These are phyloP conservation scores for Caulochytrium protostelioides DNA, from an alignment of 371 early-diverging fungal species.

Conservation along the genomic window DNA sequence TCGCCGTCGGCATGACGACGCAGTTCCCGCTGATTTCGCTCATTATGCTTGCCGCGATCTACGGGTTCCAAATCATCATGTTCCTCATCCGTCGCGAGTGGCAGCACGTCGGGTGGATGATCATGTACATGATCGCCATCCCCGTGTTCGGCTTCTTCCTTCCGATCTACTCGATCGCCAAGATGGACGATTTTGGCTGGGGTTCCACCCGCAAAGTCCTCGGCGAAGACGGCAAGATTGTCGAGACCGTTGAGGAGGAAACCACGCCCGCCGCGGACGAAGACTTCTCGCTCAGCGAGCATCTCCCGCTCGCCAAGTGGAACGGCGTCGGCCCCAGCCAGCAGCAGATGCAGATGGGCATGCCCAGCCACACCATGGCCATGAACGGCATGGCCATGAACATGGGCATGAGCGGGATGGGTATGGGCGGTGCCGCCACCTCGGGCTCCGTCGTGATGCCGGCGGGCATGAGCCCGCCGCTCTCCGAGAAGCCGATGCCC, in stretches of 20 bases:
- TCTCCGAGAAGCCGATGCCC: no score
- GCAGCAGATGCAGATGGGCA: no score
- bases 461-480: no score
- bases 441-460: no score
- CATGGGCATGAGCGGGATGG: no score
- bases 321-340: no score
- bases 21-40: conserved; percentile 13
- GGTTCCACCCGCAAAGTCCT: conserved; percentile 82
- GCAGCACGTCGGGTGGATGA: conserved; percentile 33
- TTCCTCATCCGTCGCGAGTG: conserved; percentile 23
- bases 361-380: no score
- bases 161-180: conserved; percentile 57
- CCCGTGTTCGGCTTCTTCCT: conserved; percentile 23
- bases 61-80: conserved; percentile 27
- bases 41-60: conserved; percentile 17
- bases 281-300: no score
- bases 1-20: conserved; percentile 1
- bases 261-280: not conserved
- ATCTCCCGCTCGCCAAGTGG: no score
- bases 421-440: no score
- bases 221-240: conserved; percentile 55
- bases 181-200: conserved; percentile 95
- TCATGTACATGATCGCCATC: conserved; percentile 23
- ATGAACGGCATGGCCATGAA: no score
- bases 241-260: conserved; percentile 13